Base-by-base conservation (phyloP, 257 asterid species). In the Capsicum chinense region DNA sequence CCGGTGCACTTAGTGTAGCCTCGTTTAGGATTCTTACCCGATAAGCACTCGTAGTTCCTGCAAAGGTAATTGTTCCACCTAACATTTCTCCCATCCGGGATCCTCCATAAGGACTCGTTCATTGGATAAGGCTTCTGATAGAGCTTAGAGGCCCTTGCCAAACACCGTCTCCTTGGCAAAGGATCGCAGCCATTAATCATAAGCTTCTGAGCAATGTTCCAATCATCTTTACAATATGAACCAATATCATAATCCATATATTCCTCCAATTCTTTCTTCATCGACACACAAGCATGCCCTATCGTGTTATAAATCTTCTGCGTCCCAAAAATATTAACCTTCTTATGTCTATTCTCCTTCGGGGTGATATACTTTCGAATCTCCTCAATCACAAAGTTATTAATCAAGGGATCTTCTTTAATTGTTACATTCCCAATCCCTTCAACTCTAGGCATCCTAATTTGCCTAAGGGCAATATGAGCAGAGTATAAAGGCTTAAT, bases 211-310 rank as follows among this genome's bases (percentile, higher is more conserved):
- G 91, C 99, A 63, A 91, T 67, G 47, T 83, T 87, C 98, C 99
- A 95, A 81, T 95, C 99, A 50, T 95, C 98, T 42, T 93, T 95
- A 56, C 99, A 95, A 63, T 92, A 95, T 4, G 98, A 94, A 4
- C 98, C 99, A 35, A 94, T 91, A 9, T 95, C 97, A 48, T 94
- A 95, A 17, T 93, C 94, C 99, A 95, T 94, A 74, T 91, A 95
- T 87, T 93, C 93, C 87, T 95, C 97, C 89, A 95, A 50, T 66
- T 95, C 98, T 64, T 88, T 90, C 87, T 89, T 94, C 93, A 93
- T 84, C 26, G 62, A 35, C 60, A 86, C 94, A 54, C 99, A 95
- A n/a, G 96, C 88, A 56, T 95, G 99, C 14, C 99, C 98, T 16
- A 95, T 91, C 84, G 98, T 88, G 92, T 87, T 95, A 87, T 92